A percentile compares a stretch with the other conserved stretches of the same genome.
phyloP scores from a whole-genome alignment of 2,329 filamentous ascomycete genomes.

The Talaromyces marneffei region DNA sequence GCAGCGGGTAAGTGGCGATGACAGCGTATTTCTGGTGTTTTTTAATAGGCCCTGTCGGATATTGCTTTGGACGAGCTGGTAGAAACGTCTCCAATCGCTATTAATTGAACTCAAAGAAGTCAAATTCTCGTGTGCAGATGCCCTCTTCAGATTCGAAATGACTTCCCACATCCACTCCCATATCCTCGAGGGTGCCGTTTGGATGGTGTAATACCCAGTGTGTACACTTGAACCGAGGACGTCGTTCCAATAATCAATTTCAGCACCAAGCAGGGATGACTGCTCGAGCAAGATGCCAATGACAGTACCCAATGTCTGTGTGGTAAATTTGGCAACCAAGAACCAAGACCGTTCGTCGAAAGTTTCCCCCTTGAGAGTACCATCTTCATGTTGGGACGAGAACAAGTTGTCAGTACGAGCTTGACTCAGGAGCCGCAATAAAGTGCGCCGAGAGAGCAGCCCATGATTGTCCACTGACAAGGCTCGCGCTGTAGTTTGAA shows the following conservation, averaged over 20 bases:
- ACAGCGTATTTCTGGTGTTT: conserved; percentile 5
- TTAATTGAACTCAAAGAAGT: background rate
- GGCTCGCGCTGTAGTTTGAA: conserved; percentile 2
- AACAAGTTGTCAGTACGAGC: background rate
- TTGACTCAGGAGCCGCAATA: conserved; percentile 5
- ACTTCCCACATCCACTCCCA: background rate
- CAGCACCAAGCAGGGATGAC: conserved; percentile 1
- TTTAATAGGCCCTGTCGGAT: background rate
- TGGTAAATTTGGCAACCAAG: conserved; percentile 8
- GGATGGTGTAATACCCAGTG: conserved; percentile 11
- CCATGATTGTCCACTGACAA: conserved; percentile 8
- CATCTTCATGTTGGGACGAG: background rate
- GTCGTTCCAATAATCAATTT: conserved; percentile 14
- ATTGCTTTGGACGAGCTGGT: conserved; percentile 11
- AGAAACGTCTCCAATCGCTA: conserved; percentile 9
- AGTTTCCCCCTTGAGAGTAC: background rate
- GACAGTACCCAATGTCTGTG: conserved; percentile 7
- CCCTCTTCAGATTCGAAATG: background rate
- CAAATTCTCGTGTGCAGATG: background rate
- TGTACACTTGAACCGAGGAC: conserved; percentile 8
- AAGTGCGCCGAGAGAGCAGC: conserved; percentile 5
- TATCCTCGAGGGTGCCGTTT: conserved; percentile 7
- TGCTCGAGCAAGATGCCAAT: conserved; percentile 7
- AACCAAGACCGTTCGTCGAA: conserved; percentile 8
- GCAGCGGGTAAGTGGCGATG: conserved; percentile 8